Conservation (phyloP, 164 flowering plant species). For the Chimonanthus salicifolius region DNA sequence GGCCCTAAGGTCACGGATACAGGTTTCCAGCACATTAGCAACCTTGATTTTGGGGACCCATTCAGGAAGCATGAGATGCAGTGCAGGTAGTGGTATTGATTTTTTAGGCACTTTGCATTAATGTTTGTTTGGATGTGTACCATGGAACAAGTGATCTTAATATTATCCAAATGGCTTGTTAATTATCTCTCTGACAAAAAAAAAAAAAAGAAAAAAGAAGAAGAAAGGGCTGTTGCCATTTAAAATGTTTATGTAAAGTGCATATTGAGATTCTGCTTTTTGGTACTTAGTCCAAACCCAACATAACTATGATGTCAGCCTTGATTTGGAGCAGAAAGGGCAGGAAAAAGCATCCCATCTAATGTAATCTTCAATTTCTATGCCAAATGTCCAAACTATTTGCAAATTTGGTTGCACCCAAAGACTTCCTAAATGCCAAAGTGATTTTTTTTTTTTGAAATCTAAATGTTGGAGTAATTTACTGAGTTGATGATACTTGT, state of each 20-base stretch:
- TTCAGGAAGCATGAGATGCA: slow-evolving; percentile 88
- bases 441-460: not conserved
- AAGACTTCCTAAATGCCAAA: not conserved
- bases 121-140: too few relatives aligned
- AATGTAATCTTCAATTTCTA: not conserved
- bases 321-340: not conserved
- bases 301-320: not conserved
- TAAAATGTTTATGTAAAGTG: too few relatives aligned
- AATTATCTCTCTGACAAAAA: too few relatives aligned
- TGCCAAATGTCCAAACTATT: not conserved
- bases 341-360: not conserved
- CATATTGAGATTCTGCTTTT: too few relatives aligned
- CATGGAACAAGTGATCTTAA: too few relatives aligned
- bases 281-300: not conserved
- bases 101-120: not conserved
- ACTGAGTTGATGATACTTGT: not conserved
- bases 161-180: too few relatives aligned
- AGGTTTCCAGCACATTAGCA: slow-evolving; percentile 53
- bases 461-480: not conserved
- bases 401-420: not conserved
- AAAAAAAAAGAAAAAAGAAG: too few relatives aligned
- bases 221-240: too few relatives aligned
- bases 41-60: slow-evolving; percentile 93
- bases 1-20: slow-evolving; percentile 57
- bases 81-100: slow-evolving; percentile 59